Base-by-base conservation (phyloP, 1,139 yeast genomes). In the Nakaseomyces delphensis region DNA sequence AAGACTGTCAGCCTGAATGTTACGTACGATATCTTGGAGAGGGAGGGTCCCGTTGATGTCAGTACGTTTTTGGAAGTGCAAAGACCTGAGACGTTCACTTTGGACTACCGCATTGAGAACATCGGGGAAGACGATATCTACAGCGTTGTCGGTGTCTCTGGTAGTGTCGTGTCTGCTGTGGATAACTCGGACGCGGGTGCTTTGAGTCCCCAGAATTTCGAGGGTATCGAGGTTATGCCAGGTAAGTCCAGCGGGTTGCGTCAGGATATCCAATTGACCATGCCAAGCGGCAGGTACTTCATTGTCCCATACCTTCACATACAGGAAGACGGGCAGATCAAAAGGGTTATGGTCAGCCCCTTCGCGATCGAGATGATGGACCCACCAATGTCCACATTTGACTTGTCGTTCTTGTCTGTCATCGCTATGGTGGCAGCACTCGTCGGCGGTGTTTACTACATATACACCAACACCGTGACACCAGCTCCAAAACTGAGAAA, bases 131-230 rank as follows among this genome's bases (percentile, higher is more conserved):
- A 69, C 2, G 62, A 57, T 23, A 73, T 72, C 8, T 64, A 74
- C 39, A 68, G 76, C 19, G 66, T 86, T 44, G 76, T 81, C 40
- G 95, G 89, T 41, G 76, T 81, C 43, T 86, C 89, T 46, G 95
- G 95, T 42, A 63, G 74, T 40, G 71, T 85, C 62, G 68, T 71
- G 45, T 75, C 79, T 50, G 75, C 82, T 23, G 66, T 66, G 48
- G 70, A 72, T 45, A 13, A 10, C 5, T n/a, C 20, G 7, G 21
- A 27, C 3, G 25, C 29, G 15, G 74, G 77, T 50, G 82, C 83
- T 59, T 68, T 85, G 58, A 77, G 93, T 27, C 73, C 77, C 38
- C 74, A 77, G 43, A 68, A 74, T 45, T 65, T 84, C 44, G 93
- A 84, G 9, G 86, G 93, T 11, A 47, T 80, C 43, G 52, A 63